Evolutionary conservation across 768 basidiomycete species (phyloP).

Genomic region (Terana coerulea): DNA sequence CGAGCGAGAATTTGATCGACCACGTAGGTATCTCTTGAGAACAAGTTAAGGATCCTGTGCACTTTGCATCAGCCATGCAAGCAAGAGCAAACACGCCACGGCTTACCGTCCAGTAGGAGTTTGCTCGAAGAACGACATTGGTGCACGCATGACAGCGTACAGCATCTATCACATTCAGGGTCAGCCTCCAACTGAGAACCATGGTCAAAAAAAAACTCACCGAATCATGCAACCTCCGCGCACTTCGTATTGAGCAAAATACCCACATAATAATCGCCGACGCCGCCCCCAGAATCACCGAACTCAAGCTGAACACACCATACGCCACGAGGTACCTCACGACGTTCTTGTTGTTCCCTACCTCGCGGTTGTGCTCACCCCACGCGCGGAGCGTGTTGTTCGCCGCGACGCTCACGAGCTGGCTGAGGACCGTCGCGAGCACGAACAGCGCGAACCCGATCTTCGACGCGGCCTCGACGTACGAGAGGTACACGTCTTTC

Average conservation of each 20-base stretch:
- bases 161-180: slow-evolving; percentile 61
- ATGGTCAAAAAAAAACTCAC: slow-evolving; percentile 35
- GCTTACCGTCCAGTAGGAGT: slow-evolving; percentile 80
- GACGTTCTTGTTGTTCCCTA: slow-evolving; percentile 55
- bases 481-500: slow-evolving; percentile 66
- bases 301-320: slow-evolving; percentile 61
- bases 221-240: slow-evolving; percentile 71
- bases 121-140: slow-evolving; percentile 84
- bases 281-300: slow-evolving; percentile 49
- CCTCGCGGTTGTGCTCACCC: slow-evolving; percentile 72
- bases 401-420: slow-evolving; percentile 55
- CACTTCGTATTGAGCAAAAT: slow-evolving; percentile 69
- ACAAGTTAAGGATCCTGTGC: slow-evolving; percentile 78
- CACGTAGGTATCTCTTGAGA: slow-evolving; percentile 84
- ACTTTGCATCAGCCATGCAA: not conserved
- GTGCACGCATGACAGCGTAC: slow-evolving; percentile 74
- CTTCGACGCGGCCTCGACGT: slow-evolving; percentile 77
- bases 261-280: slow-evolving; percentile 72
- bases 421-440: slow-evolving; percentile 47
- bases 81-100: not conserved
- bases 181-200: not conserved
- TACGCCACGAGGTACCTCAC: slow-evolving; percentile 58
- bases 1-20: slow-evolving; percentile 81
- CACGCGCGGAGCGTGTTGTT: slow-evolving; percentile 73
- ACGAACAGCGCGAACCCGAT: slow-evolving; percentile 61